A percentile compares a stretch with the other conserved stretches of the same genome.
Conservation (phyloP, 2,329 filamentous ascomycete genomes). For the Aspergillus uvarum region DNA sequence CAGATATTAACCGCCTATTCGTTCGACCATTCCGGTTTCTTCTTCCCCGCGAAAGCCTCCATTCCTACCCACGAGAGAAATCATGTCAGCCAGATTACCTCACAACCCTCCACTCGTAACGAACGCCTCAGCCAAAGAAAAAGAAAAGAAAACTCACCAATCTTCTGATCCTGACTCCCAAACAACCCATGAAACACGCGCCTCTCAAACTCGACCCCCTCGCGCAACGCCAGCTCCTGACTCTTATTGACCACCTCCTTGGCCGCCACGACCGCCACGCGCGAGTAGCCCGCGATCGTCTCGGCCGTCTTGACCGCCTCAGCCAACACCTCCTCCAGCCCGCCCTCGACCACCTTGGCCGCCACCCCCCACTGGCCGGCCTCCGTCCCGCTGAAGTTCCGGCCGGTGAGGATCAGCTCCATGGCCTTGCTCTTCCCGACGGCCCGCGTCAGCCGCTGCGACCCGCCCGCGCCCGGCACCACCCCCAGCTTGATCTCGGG, state of each 20-base stretch:
- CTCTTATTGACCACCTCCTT: slow-evolving; percentile 99
- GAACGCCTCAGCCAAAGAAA: neutral
- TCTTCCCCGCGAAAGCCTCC: slow-evolving; percentile 93
- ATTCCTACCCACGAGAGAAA: slow-evolving; percentile 52
- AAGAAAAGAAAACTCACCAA: slow-evolving; percentile 57
- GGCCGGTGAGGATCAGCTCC: slow-evolving; percentile 86
- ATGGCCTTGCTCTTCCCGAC: slow-evolving; percentile 84
- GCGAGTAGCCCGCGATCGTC: slow-evolving; percentile 83
- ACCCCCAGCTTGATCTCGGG: slow-evolving; percentile 95
- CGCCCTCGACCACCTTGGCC: slow-evolving; percentile 71
- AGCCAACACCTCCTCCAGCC: slow-evolving; percentile 77
- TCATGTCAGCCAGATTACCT: neutral
- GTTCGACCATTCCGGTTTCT: slow-evolving; percentile 72
- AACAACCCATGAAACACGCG: slow-evolving; percentile 91
- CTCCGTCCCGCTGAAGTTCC: slow-evolving; percentile 77
- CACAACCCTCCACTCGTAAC: neutral
- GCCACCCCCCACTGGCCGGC: slow-evolving; percentile 90
- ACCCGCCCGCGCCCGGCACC: slow-evolving; percentile 88
- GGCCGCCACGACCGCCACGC: slow-evolving; percentile 80
- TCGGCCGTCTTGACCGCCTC: slow-evolving; percentile 79
- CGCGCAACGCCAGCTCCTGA: slow-evolving; percentile 81
- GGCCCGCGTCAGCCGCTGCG: slow-evolving; percentile 79
- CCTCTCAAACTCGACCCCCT: slow-evolving; percentile 93
- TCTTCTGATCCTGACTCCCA: slow-evolving; percentile 94
- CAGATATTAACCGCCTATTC: neutral